phyloP scores from a whole-genome alignment of 306 rosid species.

The Prunus mira region DNA sequence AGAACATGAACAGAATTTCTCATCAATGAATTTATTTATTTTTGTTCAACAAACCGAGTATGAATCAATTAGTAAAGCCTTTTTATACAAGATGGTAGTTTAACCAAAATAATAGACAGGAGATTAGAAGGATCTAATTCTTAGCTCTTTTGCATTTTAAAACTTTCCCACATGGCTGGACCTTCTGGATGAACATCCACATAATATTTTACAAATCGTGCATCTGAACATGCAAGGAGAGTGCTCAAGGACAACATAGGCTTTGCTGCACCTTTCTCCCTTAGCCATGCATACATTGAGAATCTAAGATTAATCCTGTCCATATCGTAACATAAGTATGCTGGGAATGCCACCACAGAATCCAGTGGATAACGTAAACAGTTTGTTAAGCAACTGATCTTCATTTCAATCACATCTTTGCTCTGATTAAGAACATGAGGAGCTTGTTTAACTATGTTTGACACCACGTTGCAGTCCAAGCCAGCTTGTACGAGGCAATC shows the following conservation, averaged over 20 bases:
- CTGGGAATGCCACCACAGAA: conserved; percentile 50
- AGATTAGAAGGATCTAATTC: neutral
- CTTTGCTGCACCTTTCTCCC: conserved; percentile 50
- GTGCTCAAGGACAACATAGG: conserved; percentile 54
- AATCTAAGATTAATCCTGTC: conserved; percentile 49
- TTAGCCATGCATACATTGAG: conserved; percentile 71
- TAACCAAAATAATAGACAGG: neutral
- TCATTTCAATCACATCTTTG: conserved; percentile 48
- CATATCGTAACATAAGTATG: conserved; percentile 58
- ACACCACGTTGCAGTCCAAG: conserved; percentile 53
- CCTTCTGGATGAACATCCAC: conserved; percentile 76
- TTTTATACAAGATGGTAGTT: neutral
- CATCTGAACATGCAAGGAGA: conserved; percentile 53
- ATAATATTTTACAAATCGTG: conserved; percentile 51
- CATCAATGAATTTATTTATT: neutral
- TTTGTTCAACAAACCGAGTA: neutral
- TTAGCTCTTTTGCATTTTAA: conserved; percentile 29
- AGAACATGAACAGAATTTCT: neutral
- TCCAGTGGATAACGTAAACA: conserved; percentile 62
- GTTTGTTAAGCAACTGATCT: conserved; percentile 50
- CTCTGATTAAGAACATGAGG: conserved; percentile 62
- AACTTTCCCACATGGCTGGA: conserved; percentile 54
- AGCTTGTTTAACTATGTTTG: conserved; percentile 46
- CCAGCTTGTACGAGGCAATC: conserved; percentile 80
- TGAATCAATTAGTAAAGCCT: neutral